A percentile compares a stretch with the other conserved stretches of the same genome.
Evolutionary conservation across 345 rosid species (phyloP).

Genomic region (Sonneratia alba): DNA sequence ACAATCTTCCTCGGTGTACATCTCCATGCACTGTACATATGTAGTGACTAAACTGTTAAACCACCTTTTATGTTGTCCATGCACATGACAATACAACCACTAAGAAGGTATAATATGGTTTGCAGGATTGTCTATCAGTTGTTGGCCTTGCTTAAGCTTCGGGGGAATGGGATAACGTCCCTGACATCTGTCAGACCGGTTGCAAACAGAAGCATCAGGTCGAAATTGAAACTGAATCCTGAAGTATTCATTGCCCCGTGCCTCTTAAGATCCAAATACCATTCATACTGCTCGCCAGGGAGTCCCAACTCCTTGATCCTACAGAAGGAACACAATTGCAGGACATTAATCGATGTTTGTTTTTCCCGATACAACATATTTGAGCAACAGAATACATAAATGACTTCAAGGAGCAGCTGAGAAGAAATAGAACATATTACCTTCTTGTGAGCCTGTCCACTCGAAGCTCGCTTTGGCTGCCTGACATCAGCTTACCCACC

Average conservation of each 20-base stretch:
- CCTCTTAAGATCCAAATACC: slow-evolving; percentile 74
- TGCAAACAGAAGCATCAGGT: slow-evolving; percentile 56
- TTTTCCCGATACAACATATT: background rate
- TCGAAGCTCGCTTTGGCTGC: slow-evolving; percentile 86
- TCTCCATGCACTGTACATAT: too few species aligned
- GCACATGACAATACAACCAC: background rate
- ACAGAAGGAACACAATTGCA: background rate
- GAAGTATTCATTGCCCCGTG: slow-evolving; percentile 73
- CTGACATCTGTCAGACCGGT: slow-evolving; percentile 68
- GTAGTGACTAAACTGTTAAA: too few species aligned
- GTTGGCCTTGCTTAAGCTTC: slow-evolving; percentile 43
- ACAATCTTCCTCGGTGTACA: too few species aligned
- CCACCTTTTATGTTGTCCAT: too few species aligned
- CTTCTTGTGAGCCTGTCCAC: slow-evolving; percentile 34
- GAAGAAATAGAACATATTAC: slow-evolving; percentile 14
- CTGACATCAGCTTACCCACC: slow-evolving; percentile 61
- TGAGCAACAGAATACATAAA: background rate
- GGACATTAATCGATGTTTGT: background rate
- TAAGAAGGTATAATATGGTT: background rate
- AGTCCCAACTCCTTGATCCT: slow-evolving; percentile 53
- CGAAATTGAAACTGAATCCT: slow-evolving; percentile 63
- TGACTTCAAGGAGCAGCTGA: background rate
- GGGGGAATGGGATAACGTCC: slow-evolving; percentile 78
- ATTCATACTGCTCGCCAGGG: slow-evolving; percentile 51
- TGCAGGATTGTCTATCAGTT: slow-evolving; percentile 15